Conservation (phyloP, 257 asterid genomes). For the Primulina eburnea region DNA sequence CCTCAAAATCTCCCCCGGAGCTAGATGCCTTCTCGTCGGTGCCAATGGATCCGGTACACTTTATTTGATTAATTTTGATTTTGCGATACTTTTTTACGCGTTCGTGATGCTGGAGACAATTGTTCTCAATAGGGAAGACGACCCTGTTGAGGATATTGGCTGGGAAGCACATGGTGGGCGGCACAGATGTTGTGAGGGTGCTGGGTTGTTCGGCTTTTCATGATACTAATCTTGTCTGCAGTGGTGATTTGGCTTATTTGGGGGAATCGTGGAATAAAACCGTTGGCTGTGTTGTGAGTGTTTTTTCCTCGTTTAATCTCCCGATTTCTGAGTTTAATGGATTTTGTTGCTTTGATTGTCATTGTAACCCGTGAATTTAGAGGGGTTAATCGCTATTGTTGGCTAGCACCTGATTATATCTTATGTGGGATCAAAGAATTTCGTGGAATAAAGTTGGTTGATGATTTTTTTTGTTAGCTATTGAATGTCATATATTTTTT, state of each 20-base stretch:
- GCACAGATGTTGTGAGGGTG: constrained; percentile 83
- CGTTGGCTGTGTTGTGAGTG: constrained; percentile 83
- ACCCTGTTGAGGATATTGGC: constrained; percentile 87
- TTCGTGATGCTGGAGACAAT: not conserved
- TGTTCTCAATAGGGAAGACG: constrained; percentile 65
- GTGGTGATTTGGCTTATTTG: constrained; percentile 82
- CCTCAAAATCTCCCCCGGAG: constrained; percentile 60
- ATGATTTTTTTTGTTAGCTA: too few relatives aligned
- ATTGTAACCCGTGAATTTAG: too few relatives aligned
- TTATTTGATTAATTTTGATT: not conserved
- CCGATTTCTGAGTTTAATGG: not conserved
- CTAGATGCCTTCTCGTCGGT: constrained; percentile 94
- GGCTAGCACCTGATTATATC: too few relatives aligned
- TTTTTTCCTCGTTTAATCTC: not conserved
- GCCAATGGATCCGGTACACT: constrained; percentile 91
- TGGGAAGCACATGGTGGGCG: constrained; percentile 99
- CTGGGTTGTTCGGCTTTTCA: constrained; percentile 85
- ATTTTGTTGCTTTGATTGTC: not conserved
- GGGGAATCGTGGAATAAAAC: constrained; percentile 95
- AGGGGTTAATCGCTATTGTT: too few relatives aligned
- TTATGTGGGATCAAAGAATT: too few relatives aligned
- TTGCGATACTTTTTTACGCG: not conserved
- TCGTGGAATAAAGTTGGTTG: not conserved
- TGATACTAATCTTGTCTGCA: constrained; percentile 81
- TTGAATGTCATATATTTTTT: too few relatives aligned